A percentile compares a stretch with the other conserved stretches of the same genome.
phyloP scores from a whole-genome alignment of 352 stramenopile species.

The Globisporangium abappressorium region DNA sequence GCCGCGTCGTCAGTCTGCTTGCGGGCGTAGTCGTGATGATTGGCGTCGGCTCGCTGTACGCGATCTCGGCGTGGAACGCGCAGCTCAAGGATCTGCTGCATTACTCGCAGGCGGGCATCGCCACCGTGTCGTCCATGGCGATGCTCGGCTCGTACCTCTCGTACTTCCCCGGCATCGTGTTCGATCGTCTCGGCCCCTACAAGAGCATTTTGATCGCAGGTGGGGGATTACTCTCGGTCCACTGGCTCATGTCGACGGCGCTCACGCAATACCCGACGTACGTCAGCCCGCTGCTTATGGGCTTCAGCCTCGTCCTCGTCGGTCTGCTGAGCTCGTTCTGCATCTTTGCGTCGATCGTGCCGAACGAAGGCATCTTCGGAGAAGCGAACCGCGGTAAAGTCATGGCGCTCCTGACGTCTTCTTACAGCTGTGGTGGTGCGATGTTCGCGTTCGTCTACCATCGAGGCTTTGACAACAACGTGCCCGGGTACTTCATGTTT shows the following conservation, averaged over 20 bases:
- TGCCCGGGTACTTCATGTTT: constrained; percentile 75
- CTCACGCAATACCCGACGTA: constrained; percentile 38
- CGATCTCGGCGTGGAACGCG: constrained; percentile 80
- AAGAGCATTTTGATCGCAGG: constrained; percentile 55
- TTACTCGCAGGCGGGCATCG: constrained; percentile 74
- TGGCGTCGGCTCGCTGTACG: constrained; percentile 73
- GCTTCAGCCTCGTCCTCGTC: constrained; percentile 50
- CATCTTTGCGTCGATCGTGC: constrained; percentile 74
- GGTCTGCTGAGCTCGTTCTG: constrained; percentile 68
- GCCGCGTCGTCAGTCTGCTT: constrained; percentile 41
- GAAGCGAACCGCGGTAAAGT: constrained; percentile 69
- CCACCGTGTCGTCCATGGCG: constrained; percentile 67
- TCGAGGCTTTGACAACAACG: constrained; percentile 50
- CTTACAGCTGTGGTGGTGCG: constrained; percentile 76
- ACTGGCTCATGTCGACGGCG: constrained; percentile 41
- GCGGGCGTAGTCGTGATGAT: constrained; percentile 67
- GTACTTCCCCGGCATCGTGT: constrained; percentile 65
- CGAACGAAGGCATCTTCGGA: constrained; percentile 79
- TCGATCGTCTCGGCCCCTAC: constrained; percentile 63
- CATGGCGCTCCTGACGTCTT: constrained; percentile 63
- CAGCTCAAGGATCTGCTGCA: constrained; percentile 76
- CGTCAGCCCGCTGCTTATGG: constrained; percentile 50
- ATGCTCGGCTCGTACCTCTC: constrained; percentile 79
- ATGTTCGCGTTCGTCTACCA: constrained; percentile 77
- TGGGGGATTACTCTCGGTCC: constrained; percentile 31